These are phyloP conservation scores for Niveomyces coronatus DNA, from an alignment of 2,329 filamentous ascomycete species.

Conservation along the genomic window DNA sequence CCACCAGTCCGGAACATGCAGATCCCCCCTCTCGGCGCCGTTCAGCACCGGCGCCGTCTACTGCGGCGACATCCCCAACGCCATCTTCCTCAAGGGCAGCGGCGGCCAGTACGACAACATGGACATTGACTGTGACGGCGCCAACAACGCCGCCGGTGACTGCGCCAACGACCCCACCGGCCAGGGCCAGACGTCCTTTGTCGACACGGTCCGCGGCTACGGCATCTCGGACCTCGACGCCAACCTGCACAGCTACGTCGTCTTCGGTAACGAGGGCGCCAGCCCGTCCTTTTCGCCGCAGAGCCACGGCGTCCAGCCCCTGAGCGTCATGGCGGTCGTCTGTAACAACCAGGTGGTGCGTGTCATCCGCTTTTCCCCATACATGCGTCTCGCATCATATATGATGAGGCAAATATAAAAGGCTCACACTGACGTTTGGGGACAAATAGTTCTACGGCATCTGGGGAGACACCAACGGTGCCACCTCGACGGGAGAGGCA, in stretches of 20 bases:
- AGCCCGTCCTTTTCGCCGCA: constrained; percentile 23
- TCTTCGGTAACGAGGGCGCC: constrained; percentile 31
- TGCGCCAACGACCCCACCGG: constrained; percentile 27
- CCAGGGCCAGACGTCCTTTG: constrained; percentile 32
- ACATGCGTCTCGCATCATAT: too few species aligned
- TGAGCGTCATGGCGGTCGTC: constrained; percentile 39
- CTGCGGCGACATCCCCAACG: constrained; percentile 35
- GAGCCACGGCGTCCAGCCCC: constrained; percentile 27
- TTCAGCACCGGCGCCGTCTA: constrained; percentile 12
- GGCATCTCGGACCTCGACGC: constrained; percentile 28
- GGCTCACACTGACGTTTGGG: too few species aligned
- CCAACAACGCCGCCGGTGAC: constrained; percentile 20
- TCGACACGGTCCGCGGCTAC: constrained; percentile 18
- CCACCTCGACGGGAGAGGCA: constrained; percentile 36
- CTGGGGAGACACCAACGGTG: constrained; percentile 46
- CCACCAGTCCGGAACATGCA: not conserved
- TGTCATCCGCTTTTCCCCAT: too few species aligned
- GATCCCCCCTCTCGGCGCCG: not conserved
- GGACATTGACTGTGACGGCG: constrained; percentile 42
- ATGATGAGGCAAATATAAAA: too few species aligned
- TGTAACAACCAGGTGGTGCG: constrained; percentile 30
- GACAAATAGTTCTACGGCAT: too few species aligned
- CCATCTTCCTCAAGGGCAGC: constrained; percentile 25
- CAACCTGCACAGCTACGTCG: constrained; percentile 35
- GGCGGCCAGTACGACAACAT: constrained; percentile 37